Conservation (phyloP, 768 basidiomycete species). For the Leccinum arenicola region DNA sequence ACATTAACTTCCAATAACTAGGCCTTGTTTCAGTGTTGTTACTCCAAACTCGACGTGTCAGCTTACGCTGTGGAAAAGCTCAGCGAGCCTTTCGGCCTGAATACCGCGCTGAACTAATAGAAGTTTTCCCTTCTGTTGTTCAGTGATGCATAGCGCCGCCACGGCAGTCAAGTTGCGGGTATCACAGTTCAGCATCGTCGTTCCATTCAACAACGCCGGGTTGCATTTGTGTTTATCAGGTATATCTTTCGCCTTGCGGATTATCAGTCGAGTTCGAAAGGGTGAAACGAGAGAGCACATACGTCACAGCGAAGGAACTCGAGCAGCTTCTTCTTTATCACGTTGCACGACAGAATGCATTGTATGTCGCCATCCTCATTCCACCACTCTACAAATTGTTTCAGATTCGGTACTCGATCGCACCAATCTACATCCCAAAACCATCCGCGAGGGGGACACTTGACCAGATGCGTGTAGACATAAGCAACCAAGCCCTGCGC, state of each 20-base stretch:
- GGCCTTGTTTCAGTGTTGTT: neutral
- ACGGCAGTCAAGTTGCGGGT: constrained; percentile 20
- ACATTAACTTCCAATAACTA: constrained; percentile 23
- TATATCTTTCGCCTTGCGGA: constrained; percentile 7
- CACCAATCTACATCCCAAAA: constrained; percentile 10
- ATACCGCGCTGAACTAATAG: neutral
- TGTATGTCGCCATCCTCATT: neutral
- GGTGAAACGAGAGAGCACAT: neutral
- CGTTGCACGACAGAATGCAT: constrained; percentile 15
- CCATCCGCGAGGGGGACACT: constrained; percentile 17
- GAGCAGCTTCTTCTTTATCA: constrained; percentile 13
- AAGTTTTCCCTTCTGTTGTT: constrained; percentile 2
- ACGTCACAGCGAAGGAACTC: constrained; percentile 17
- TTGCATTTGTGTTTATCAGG: constrained; percentile 24
- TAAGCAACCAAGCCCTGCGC: constrained; percentile 26
- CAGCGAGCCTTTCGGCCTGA: neutral
- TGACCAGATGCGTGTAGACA: constrained; percentile 24
- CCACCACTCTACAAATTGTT: constrained; percentile 11
- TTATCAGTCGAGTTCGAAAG: constrained; percentile 7
- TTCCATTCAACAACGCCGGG: constrained; percentile 16
- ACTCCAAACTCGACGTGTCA: neutral
- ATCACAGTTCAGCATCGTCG: constrained; percentile 16
- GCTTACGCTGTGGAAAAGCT: constrained; percentile 26
- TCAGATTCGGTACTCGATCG: constrained; percentile 3
- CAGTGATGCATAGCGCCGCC: constrained; percentile 12